Evolutionary conservation across 2,329 filamentous ascomycete genomes (phyloP).

Genomic region (Pseudogymnoascus destructans): DNA sequence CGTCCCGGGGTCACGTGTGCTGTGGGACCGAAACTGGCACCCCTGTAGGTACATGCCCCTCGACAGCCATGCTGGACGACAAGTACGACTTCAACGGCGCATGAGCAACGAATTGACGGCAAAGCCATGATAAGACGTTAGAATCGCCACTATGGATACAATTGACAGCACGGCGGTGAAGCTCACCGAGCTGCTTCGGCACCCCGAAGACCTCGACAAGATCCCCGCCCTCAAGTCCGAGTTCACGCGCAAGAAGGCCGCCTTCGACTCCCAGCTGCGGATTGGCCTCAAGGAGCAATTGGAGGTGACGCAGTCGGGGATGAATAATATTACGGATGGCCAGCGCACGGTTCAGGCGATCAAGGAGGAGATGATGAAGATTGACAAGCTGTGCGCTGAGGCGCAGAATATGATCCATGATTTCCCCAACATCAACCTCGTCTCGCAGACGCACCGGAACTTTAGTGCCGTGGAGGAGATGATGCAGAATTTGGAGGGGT

Average conservation of each 20-base stretch:
- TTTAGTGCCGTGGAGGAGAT: slow-evolving; percentile 90
- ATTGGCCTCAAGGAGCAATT: slow-evolving; percentile 83
- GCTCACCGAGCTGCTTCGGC: slow-evolving; percentile 83
- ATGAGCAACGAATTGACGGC: slow-evolving; percentile 7
- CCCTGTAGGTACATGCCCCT: slow-evolving; percentile 5
- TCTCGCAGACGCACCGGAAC: slow-evolving; percentile 90
- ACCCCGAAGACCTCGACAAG: slow-evolving; percentile 96
- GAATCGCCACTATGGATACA: slow-evolving; percentile 17
- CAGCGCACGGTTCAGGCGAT: slow-evolving; percentile 86
- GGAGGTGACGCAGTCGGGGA: slow-evolving; percentile 85
- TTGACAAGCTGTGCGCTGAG: slow-evolving; percentile 93
- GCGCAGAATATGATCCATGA: slow-evolving; percentile 96
- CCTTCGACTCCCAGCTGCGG: slow-evolving; percentile 81
- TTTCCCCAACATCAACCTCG: slow-evolving; percentile 82
- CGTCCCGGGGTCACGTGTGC: not conserved
- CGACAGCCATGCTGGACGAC: not conserved
- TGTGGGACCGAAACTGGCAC: not conserved
- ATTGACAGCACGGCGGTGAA: slow-evolving; percentile 35
- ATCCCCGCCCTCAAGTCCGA: slow-evolving; percentile 80
- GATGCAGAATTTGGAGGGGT: slow-evolving; percentile 79
- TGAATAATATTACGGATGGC: slow-evolving; percentile 76
- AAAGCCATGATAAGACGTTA: slow-evolving; percentile 8
- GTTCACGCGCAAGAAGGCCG: slow-evolving; percentile 85
- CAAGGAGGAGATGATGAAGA: slow-evolving; percentile 97
- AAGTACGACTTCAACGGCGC: not conserved